Percentiles rank a stretch among this genome's conserved stretches.
Evolutionary conservation across 2,329 filamentous ascomycete species (phyloP).

Genomic region (Hawksworthiomyces lignivorus): DNA sequence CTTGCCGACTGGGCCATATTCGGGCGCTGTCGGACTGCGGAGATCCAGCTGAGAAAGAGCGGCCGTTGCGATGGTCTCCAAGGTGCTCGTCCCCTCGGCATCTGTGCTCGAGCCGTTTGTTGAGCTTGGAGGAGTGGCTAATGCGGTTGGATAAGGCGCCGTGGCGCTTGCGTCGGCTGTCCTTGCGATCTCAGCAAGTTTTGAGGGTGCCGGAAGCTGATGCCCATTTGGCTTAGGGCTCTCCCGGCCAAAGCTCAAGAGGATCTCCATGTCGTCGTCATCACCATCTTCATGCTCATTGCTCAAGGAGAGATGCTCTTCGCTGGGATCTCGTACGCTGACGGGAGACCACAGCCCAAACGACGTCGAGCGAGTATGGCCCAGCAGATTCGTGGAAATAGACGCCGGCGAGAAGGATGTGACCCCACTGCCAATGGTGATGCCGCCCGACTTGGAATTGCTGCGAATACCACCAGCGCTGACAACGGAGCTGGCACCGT

Average conservation of each 20-base stretch:
- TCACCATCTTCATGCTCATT: conserved; percentile 32
- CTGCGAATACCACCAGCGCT: not conserved
- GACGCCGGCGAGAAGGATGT: conserved; percentile 21
- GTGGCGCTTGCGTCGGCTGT: conserved; percentile 1
- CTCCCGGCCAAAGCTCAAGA: conserved; percentile 15
- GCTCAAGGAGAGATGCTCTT: conserved; percentile 14
- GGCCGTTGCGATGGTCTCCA: not conserved
- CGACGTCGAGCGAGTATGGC: conserved; percentile 32
- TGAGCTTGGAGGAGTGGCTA: conserved; percentile 2
- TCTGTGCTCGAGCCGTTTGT: not conserved
- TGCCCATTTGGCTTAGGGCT: not conserved
- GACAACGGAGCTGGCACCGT: conserved; percentile 10
- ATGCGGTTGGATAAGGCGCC: conserved; percentile 7
- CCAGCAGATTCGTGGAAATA: conserved; percentile 13
- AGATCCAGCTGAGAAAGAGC: conserved; percentile 4
- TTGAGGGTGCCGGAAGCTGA: too few species aligned
- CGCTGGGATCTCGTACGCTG: conserved; percentile 28
- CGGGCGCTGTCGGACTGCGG: not conserved
- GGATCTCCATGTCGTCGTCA: conserved; percentile 32
- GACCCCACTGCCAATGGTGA: conserved; percentile 33
- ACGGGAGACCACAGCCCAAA: conserved; percentile 41
- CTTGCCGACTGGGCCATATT: too few species aligned
- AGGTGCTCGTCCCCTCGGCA: not conserved
- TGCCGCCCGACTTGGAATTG: conserved; percentile 19
- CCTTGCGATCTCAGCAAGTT: not conserved